Evolutionary conservation across 2,329 filamentous ascomycete species (phyloP).

Genomic region (Aschersonia sp.): DNA sequence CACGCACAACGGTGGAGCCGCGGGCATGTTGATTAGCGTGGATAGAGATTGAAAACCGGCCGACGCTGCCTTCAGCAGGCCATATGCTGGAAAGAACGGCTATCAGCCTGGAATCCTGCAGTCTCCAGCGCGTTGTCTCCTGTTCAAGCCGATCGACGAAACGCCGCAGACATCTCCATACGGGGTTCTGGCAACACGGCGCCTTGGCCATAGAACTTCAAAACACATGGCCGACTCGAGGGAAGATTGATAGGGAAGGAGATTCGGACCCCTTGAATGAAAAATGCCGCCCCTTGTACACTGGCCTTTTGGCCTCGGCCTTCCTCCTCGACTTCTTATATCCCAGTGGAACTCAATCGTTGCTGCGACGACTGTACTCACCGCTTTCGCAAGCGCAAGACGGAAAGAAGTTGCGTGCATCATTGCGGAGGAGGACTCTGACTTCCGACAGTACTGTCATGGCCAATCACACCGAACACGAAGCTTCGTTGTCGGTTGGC

Average conservation of each 20-base stretch:
- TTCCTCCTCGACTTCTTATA: constrained; percentile 43
- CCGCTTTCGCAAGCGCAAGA: constrained; percentile 11
- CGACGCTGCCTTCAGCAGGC: constrained; percentile 4
- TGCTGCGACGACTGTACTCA: constrained; percentile 25
- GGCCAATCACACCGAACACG: constrained; percentile 2
- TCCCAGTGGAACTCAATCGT: constrained; percentile 27
- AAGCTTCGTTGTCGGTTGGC: not conserved
- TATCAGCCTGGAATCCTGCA: constrained; percentile 39
- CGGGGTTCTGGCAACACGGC: constrained; percentile 40
- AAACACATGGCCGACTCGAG: constrained; percentile 23
- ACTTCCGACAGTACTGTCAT: constrained; percentile 10
- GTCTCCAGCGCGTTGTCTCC: constrained; percentile 36
- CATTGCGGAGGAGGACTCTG: constrained; percentile 12
- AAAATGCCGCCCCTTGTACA: constrained; percentile 9
- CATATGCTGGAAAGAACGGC: constrained; percentile 45
- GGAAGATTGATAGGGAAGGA: constrained; percentile 9
- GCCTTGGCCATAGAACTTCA: constrained; percentile 33
- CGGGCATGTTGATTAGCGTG: constrained; percentile 11
- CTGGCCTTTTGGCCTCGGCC: constrained; percentile 26
- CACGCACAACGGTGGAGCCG: not conserved
- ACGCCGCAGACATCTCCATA: constrained; percentile 28
- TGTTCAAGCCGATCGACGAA: constrained; percentile 19
- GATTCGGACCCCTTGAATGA: constrained; percentile 7
- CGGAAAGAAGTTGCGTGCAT: constrained; percentile 3
- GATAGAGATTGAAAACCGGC: constrained; percentile 6